Evolutionary conservation across 495 filamentous ascomycete genomes (phyloP), one percentile per base, ranked within the genome.

Genomic region (Bacidia rubella): DNA sequence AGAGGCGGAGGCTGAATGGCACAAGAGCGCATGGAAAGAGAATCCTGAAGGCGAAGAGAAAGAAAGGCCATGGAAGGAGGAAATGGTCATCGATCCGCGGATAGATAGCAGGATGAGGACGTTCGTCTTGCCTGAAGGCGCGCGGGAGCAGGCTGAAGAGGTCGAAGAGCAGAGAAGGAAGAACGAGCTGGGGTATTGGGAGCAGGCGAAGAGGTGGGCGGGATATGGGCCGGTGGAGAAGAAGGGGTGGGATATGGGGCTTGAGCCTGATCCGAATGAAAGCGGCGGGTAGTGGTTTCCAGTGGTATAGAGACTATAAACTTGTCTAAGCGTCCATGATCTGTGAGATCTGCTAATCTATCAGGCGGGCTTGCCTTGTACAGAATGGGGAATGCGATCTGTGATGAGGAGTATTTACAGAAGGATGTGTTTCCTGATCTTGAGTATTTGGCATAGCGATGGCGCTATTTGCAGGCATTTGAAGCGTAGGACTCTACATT

Each of bases 1-100:
- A 24, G 66, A 79, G 51, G 93, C 94, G 68, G 92, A 97, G 65
- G 68, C 66, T 42, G 83, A 95, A 59, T 97, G 93, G 92, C 76
- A 82, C 59, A 96, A 95, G 65, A 75, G 72, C 2, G 80, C 82
- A 5, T 49, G 63, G 62, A 58, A 57, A 43, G 9, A n/a, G 2
- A 53, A 57, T 17, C 38, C 52, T 11, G 60, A 60, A 20, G 53
- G 43, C 19, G 51, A 54, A 19, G 60, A 61, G 20, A 56, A 32
- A 15, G 85, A 82, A 65, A 75, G 78, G 57, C 81, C 85, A 21
- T 95, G 85, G 85, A 66, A 85, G 2, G 82, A 86, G 51, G 77
- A 81, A 17, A 68, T 97, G 12, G 81, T 86, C 2, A 63, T 95
- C 3, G 92, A 98, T 62, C 67, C 73, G 10, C 78, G 92, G 21